Evolutionary conservation across 1,284 basidiomycete genomes (phyloP).

Genomic region (Mycena citricolor): DNA sequence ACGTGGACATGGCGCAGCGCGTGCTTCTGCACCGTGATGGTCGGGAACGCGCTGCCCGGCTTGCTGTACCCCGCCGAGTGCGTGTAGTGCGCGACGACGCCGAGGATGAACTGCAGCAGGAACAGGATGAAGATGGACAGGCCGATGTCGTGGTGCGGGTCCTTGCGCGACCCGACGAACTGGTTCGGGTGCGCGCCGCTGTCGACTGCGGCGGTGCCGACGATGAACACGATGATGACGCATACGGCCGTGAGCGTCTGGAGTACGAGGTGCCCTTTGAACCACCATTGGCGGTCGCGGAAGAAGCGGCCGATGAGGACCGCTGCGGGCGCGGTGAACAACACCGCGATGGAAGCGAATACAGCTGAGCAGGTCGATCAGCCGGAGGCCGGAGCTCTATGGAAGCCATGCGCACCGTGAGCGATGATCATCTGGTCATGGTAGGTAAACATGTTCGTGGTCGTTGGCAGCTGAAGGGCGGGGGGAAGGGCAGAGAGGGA

Average conservation of each 20-base stretch:
- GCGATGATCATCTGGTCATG: conserved; percentile 17
- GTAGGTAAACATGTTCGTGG: no score
- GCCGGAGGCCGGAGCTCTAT: background rate
- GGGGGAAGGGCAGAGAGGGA: no score
- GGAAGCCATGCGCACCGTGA: conserved; percentile 4
- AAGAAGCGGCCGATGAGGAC: conserved; percentile 20
- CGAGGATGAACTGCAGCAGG: conserved; percentile 16
- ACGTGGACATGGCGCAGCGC: conserved; percentile 19
- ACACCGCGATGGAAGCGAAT: conserved; percentile 8
- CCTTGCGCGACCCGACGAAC: conserved; percentile 9
- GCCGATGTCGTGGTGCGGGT: conserved; percentile 21
- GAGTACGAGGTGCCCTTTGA: conserved; percentile 15
- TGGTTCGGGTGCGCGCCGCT: conserved; percentile 12
- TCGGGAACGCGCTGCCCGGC: conserved; percentile 7
- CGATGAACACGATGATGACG: conserved; percentile 6
- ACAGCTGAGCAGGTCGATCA: conserved; percentile 3
- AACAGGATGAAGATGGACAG: conserved; percentile 16
- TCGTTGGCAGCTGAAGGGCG: no score
- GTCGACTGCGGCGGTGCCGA: conserved; percentile 9
- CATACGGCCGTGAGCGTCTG: conserved; percentile 13
- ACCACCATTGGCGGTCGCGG: conserved; percentile 17
- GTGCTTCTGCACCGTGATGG: conserved; percentile 16
- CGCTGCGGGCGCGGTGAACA: conserved; percentile 16
- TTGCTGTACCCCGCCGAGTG: conserved; percentile 11
- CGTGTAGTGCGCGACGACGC: conserved; percentile 16